Evolutionary conservation across 2,329 filamentous ascomycete species (phyloP), one percentile per base, ranked within the genome.

Genomic region (Scopulariopsis brevicaulis): DNA sequence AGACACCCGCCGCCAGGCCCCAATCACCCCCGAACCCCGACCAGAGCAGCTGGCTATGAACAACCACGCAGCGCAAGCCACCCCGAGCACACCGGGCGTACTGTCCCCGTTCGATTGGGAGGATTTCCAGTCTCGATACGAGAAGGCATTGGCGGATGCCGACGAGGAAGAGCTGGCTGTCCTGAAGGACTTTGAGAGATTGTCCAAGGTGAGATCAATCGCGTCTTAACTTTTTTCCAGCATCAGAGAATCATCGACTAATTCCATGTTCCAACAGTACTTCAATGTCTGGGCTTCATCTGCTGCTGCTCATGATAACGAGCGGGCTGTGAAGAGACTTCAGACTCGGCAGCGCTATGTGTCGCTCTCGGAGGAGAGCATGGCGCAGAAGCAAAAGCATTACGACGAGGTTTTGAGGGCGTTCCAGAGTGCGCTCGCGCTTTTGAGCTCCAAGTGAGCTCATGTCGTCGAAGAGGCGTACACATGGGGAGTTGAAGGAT

Each of bases 281-380:
- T 96, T 96, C 69, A 79, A 80, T 59, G 74, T 85, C 40, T 96
- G 92, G 91, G 87, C 89, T 25, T 78, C 85, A 22, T 83, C 87
- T 14, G 86, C 87, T 1, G 80, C 84, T 35, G 73, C 77, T 12
- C 84, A 89, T 61, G 92, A 96, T 69, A 84, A 88, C 58, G 85
- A 86, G 60, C 82, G 92, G 58, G 87, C 89, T 25, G 78, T 83
- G 62, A 93, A 93, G 70, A 84, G 91, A 58, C 77, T 96, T 53
- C 87, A 86, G 66, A 96, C 92, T 2, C 84, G 91, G 61, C 84
- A 87, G 68, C 78, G 83, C 60, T 88, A 86, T 68, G 89, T 96
- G 34, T 83, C 86, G 61, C 76, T 90, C 51, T 83, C 86, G 0
- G 92, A 96, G 68, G 75, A 82, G 46, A 80, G 77, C 28, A 76